These are phyloP conservation scores for Acmispon strigosus DNA, from an alignment of 306 rosid species.

Conservation along the genomic window DNA sequence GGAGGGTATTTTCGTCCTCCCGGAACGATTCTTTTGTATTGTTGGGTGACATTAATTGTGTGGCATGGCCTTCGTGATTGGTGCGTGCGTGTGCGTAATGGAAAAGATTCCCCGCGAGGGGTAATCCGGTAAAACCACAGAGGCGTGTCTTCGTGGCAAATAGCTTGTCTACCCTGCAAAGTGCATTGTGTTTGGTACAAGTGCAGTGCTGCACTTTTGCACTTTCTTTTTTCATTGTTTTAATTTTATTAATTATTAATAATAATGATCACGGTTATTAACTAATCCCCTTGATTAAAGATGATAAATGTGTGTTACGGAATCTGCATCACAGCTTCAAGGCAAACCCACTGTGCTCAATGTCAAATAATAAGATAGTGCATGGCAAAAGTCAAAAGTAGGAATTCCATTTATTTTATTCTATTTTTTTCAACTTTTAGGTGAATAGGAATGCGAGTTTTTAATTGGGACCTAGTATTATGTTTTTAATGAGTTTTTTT, in stretches of 20 bases:
- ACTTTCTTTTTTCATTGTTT: too few species aligned
- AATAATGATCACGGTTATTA: too few species aligned
- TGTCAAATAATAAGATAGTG: constrained; percentile 2
- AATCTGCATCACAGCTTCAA: constrained; percentile 29
- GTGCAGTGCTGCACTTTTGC: constrained; percentile 44
- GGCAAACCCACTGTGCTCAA: not conserved
- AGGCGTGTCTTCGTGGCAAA: constrained; percentile 76
- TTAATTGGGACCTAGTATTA: constrained; percentile 24
- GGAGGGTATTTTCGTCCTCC: constrained; percentile 5
- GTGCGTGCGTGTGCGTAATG: not conserved
- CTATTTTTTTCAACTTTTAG: not conserved
- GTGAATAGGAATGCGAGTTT: not conserved
- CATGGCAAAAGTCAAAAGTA: constrained; percentile 25
- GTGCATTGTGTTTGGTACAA: constrained; percentile 47
- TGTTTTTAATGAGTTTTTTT: constrained; percentile 15
- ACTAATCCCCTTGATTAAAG: not conserved
- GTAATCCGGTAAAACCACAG: constrained; percentile 23
- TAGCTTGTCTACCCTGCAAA: not conserved
- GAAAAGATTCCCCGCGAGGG: constrained; percentile 3
- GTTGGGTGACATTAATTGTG: not conserved
- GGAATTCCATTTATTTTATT: not conserved
- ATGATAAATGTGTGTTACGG: not conserved
- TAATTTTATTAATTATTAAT: too few species aligned
- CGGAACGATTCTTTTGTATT: too few species aligned
- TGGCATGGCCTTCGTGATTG: not conserved